These are phyloP conservation scores for Cyberlindnera meyerae DNA, from an alignment of 805 yeast genomes.

Conservation along the genomic window DNA sequence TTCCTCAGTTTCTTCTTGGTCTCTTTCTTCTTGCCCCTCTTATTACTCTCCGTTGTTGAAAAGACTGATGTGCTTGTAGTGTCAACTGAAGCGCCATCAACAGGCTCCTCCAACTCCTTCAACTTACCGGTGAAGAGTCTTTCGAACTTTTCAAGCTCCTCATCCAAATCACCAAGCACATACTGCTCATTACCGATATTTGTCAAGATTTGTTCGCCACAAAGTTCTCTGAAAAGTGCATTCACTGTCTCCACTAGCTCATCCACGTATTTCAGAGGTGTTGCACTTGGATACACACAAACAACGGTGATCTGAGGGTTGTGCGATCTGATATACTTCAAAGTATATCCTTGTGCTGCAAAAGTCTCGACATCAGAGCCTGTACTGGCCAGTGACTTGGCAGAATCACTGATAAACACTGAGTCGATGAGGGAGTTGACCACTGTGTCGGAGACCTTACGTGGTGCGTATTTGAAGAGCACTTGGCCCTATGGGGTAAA, in stretches of 20 bases:
- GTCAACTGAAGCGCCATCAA: neutral
- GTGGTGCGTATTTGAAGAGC: slow-evolving; percentile 41
- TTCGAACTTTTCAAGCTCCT: slow-evolving; percentile 35
- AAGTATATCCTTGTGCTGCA: slow-evolving; percentile 37
- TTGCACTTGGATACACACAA: slow-evolving; percentile 37
- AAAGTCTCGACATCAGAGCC: slow-evolving; percentile 24
- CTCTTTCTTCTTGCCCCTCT: slow-evolving; percentile 12
- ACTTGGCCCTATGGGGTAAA: slow-evolving; percentile 52
- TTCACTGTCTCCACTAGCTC: slow-evolving; percentile 29
- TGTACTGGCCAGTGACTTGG: slow-evolving; percentile 22
- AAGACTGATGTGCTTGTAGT: too few relatives aligned
- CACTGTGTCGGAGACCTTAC: slow-evolving; percentile 35
- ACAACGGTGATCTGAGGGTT: slow-evolving; percentile 40
- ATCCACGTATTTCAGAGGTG: slow-evolving; percentile 32
- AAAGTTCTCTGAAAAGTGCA: slow-evolving; percentile 28
- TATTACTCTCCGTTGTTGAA: slow-evolving; percentile 2
- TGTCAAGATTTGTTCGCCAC: slow-evolving; percentile 24
- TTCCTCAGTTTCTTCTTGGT: slow-evolving; percentile 45
- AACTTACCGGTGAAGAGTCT: slow-evolving; percentile 34
- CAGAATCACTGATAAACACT: slow-evolving; percentile 38
- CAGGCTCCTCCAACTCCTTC: slow-evolving; percentile 14
- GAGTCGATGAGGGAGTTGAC: slow-evolving; percentile 46
- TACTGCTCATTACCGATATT: slow-evolving; percentile 28
- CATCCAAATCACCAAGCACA: slow-evolving; percentile 26
- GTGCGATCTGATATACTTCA: slow-evolving; percentile 39